Conservation (phyloP, 208 protist genomes). For the Trypanosoma avium region DNA sequence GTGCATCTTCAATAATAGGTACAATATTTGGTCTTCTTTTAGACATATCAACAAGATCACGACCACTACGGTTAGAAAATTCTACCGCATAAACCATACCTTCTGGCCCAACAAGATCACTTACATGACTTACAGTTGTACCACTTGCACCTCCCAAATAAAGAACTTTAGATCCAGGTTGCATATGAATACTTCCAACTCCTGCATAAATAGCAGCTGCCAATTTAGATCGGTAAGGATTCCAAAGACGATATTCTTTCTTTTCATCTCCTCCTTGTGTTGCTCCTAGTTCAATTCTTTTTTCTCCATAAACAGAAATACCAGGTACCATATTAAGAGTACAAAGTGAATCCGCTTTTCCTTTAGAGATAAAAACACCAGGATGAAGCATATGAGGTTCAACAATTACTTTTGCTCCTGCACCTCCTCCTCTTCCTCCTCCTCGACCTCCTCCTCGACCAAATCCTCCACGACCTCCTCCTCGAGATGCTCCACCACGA, state of each 20-base stretch:
- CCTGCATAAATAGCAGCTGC: conserved; percentile 98
- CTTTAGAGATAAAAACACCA: conserved; percentile 98
- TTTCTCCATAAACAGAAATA: conserved; percentile 99
- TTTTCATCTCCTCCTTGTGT: conserved; percentile 92
- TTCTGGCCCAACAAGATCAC: conserved; percentile 99
- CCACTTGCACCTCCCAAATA: conserved; percentile 99
- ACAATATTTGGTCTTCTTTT: conserved; percentile 99
- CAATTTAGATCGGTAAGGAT: conserved; percentile 99
- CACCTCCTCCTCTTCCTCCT: conserved; percentile 73
- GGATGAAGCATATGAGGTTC: conserved; percentile 96
- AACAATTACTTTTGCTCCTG: conserved; percentile 96
- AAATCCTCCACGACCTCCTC: conserved; percentile 48
- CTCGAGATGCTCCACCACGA: conserved; percentile 37
- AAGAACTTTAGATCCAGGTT: conserved; percentile 98
- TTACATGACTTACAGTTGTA: conserved; percentile 99
- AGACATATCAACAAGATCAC: conserved; percentile 99
- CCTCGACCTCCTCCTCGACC: conserved; percentile 48
- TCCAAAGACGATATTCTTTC: conserved; percentile 99
- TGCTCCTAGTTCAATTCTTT: conserved; percentile 94
- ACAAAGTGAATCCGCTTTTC: conserved; percentile 98
- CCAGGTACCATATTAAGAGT: conserved; percentile 99
- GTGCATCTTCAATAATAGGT: conserved; percentile 99
- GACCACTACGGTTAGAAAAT: conserved; percentile 98
- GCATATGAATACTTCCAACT: conserved; percentile 98
- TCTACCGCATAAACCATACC: conserved; percentile 99